Percentiles rank a stretch among this genome's conserved stretches.
Evolutionary conservation across 176 grass and related monocot species (phyloP).

Genomic region (Tillandsia fasciculata): DNA sequence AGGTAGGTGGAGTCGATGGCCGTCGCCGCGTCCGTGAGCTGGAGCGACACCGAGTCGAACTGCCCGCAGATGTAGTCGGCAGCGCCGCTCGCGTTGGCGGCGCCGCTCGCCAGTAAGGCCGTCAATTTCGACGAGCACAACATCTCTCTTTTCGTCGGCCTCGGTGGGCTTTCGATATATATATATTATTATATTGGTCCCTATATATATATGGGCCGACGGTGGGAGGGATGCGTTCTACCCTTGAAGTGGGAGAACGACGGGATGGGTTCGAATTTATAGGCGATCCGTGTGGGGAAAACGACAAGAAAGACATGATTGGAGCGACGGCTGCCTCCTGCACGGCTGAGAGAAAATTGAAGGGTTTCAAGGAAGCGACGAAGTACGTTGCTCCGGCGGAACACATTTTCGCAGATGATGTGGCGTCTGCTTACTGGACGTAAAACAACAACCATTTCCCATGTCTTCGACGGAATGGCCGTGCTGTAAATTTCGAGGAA

Average conservation of each 20-base stretch:
- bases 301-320: neutral
- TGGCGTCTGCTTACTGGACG: too few relatives aligned
- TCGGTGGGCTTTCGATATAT: too few relatives aligned
- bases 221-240: neutral
- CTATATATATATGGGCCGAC: too few relatives aligned
- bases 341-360: neutral
- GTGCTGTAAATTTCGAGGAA: too few relatives aligned
- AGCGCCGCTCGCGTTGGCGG: conserved; percentile 29
- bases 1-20: conserved; percentile 74
- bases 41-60: conserved; percentile 22
- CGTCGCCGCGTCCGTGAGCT: conserved; percentile 44
- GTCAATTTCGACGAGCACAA: conserved; percentile 36
- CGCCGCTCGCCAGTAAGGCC: conserved; percentile 30
- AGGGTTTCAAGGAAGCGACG: neutral
- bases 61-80: conserved; percentile 35
- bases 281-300: conserved; percentile 1
- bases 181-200: too few relatives aligned
- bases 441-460: too few relatives aligned
- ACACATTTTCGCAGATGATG: too few relatives aligned
- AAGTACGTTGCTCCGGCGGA: too few relatives aligned
- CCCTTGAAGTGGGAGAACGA: neutral
- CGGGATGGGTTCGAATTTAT: conserved; percentile 23
- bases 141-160: conserved; percentile 16
- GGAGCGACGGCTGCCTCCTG: neutral
- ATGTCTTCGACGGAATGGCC: too few relatives aligned